phyloP scores from a whole-genome alignment of 1,139 yeast species.

The Suhomyces atakaporum region DNA sequence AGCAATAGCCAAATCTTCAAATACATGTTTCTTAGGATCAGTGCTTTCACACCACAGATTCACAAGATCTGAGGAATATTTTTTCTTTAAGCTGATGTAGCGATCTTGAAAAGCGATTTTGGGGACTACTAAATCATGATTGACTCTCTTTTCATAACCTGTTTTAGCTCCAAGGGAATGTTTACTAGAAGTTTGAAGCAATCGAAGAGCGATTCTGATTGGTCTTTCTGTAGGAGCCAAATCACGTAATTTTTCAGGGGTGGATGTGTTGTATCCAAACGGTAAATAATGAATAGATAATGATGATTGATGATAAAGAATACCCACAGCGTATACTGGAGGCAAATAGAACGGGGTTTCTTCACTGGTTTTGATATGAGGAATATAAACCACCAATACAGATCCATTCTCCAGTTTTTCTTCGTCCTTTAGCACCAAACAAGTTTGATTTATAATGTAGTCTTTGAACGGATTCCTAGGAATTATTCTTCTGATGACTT shows the following conservation, averaged over 20 bases:
- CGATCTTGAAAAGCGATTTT: conserved; percentile 82
- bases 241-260: conserved; percentile 24
- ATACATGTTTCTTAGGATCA: conserved; percentile 93
- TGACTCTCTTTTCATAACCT: conserved; percentile 86
- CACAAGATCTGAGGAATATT: conserved; percentile 75
- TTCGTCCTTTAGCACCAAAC: conserved; percentile 47
- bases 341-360: conserved; percentile 89
- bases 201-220: conserved; percentile 76
- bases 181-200: conserved; percentile 75
- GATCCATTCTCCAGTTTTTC: conserved; percentile 30
- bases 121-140: conserved; percentile 84
- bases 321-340: conserved; percentile 77
- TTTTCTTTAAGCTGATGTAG: conserved; percentile 78
- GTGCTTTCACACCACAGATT: conserved; percentile 90
- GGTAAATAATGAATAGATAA: conserved; percentile 84
- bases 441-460: conserved; percentile 79
- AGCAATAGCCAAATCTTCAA: conserved; percentile 95
- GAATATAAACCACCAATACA: conserved; percentile 68
- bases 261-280: conserved; percentile 36
- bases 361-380: conserved; percentile 62
- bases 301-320: conserved; percentile 51
- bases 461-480: conserved; percentile 92
- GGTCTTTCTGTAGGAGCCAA: conserved; percentile 59
- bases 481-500: conserved; percentile 74
- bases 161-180: conserved; percentile 81